A percentile compares a stretch with the other conserved stretches of the same genome.
phyloP scores from a whole-genome alignment of 2,329 filamentous ascomycete genomes.

The Hypomyces perniciosus region DNA sequence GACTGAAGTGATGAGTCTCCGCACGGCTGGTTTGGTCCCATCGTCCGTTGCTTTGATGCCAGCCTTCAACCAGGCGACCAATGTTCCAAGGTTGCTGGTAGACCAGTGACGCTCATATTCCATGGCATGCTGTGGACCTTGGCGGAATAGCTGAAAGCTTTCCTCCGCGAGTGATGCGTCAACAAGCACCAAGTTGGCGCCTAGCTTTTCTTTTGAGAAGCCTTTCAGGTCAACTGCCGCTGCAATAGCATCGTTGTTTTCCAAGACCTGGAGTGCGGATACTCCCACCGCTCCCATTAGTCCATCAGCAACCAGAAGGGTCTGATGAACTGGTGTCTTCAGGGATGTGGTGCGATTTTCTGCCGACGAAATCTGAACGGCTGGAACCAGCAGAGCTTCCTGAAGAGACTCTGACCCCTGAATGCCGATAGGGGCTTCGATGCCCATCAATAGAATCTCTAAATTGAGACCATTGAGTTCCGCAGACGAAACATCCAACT shows the following conservation, averaged over 20 bases:
- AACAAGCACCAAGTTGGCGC: constrained; percentile 48
- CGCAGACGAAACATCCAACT: constrained; percentile 58
- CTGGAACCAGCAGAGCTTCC: constrained; percentile 69
- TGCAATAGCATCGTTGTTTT: constrained; percentile 38
- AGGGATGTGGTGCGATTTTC: constrained; percentile 61
- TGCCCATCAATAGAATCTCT: constrained; percentile 56
- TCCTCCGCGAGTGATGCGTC: constrained; percentile 57
- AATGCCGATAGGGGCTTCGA: constrained; percentile 33
- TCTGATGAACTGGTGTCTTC: constrained; percentile 77
- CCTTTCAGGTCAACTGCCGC: constrained; percentile 54
- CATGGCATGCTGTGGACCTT: constrained; percentile 62
- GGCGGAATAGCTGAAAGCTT: constrained; percentile 61
- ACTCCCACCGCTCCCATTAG: constrained; percentile 59
- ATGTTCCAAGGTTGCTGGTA: constrained; percentile 58
- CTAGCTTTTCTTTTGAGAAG: constrained; percentile 31
- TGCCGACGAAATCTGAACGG: constrained; percentile 62
- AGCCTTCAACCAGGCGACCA: constrained; percentile 60
- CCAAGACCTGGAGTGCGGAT: constrained; percentile 35
- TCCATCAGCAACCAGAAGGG: constrained; percentile 67
- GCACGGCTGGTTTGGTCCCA: constrained; percentile 59
- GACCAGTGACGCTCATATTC: constrained; percentile 71
- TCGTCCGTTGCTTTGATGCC: constrained; percentile 36
- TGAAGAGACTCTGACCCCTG: constrained; percentile 41
- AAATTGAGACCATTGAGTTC: constrained; percentile 54
- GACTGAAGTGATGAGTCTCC: constrained; percentile 60